phyloP scores from a whole-genome alignment of 2,329 filamentous ascomycete genomes.

The Cercospora sp. region DNA sequence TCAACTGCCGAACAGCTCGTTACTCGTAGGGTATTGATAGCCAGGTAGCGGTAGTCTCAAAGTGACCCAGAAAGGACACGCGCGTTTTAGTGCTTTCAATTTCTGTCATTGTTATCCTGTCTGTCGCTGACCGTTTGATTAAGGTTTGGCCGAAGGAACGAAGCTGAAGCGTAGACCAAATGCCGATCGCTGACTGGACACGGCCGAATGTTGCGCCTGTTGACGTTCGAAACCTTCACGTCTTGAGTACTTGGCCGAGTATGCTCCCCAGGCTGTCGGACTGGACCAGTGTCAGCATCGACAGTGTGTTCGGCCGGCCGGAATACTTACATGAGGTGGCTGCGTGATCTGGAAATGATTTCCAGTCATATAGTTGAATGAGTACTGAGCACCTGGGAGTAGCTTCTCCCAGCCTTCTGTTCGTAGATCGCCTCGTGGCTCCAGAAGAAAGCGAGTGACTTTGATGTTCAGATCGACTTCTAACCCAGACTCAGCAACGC shows the following conservation, averaged over 20 bases:
- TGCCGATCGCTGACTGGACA: no score
- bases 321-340: constrained; percentile 32
- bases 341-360: constrained; percentile 39
- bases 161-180: no score
- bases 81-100: neutral
- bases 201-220: no score
- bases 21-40: neutral
- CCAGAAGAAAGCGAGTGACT: constrained; percentile 36
- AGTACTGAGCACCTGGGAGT: constrained; percentile 32
- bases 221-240: no score
- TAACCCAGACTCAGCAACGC: constrained; percentile 32
- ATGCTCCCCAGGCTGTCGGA: constrained; percentile 25
- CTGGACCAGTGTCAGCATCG: constrained; percentile 4
- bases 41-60: no score
- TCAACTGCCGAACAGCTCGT: neutral
- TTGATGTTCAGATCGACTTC: constrained; percentile 35
- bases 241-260: constrained; percentile 11
- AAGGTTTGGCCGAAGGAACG: no score
- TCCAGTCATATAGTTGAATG: constrained; percentile 36
- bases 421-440: constrained; percentile 33
- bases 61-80: neutral
- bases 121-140: no score
- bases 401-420: constrained; percentile 36
- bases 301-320: neutral
- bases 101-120: no score